Conservation (phyloP, 768 basidiomycete species). For the Trametes cubensis region DNA sequence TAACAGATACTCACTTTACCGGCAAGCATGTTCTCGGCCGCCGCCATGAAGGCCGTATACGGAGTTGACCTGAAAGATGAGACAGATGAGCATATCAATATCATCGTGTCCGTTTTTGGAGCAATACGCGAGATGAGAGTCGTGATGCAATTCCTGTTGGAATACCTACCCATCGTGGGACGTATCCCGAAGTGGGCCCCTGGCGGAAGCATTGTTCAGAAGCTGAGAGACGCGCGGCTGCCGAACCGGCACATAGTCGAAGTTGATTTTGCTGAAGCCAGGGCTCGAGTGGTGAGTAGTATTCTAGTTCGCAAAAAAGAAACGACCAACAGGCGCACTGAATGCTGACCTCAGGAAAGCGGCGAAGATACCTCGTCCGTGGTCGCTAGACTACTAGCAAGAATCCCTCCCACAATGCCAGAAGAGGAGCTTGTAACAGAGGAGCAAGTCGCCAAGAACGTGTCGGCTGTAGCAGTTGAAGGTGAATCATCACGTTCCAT, state of each 20-base stretch:
- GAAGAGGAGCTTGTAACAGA: background rate
- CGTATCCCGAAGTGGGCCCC: constrained; percentile 16
- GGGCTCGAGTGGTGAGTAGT: background rate
- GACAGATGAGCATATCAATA: constrained; percentile 19
- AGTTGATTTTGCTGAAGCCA: background rate
- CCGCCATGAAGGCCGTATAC: constrained; percentile 5
- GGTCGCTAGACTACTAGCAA: background rate
- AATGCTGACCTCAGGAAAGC: background rate
- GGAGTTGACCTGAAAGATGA: background rate
- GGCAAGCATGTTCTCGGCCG: constrained; percentile 4
- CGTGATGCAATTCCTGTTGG: constrained; percentile 2
- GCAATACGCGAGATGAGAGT: constrained; percentile 4
- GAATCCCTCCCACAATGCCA: background rate
- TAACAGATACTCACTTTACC: background rate
- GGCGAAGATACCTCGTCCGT: background rate
- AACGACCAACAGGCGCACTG: background rate
- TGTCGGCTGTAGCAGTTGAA: constrained; percentile 3
- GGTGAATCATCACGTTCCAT: background rate
- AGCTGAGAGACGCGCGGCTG: background rate
- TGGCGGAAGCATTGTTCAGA: background rate
- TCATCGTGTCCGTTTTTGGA: constrained; percentile 15
- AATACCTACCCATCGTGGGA: constrained; percentile 1
- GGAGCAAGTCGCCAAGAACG: constrained; percentile 1
- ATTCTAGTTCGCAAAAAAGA: background rate
- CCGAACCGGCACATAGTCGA: background rate